Base-by-base conservation (phyloP, 768 basidiomycete species). In the Peribolospora kevripleyi region DNA sequence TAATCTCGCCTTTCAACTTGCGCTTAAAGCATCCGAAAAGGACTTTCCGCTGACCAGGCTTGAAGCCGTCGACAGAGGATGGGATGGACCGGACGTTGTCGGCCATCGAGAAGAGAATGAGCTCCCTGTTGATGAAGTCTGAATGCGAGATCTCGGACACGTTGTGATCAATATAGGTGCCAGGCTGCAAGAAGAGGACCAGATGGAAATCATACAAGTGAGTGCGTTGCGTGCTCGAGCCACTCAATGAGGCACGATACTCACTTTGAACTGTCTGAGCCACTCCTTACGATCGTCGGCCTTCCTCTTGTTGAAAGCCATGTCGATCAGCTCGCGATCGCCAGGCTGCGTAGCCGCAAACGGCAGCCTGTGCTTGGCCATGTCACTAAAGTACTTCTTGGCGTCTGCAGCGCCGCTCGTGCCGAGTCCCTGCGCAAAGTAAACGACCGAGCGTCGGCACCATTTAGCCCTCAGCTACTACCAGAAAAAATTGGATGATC, bases 261-360 rank as follows among this genome's bases (percentile, higher is more conserved):
- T 55, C 62, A 82, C 87, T 73, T 76, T 86, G 71, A 87, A 91
- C 58, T 85, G 80, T 36, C 93, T 76, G 9, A 98, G 70, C 93
- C 93, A 98, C 55, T 98, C 93, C 67, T 98, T 97, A 53, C 93
- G 80, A 3, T 95, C 88, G 57, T 98, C 93, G 0, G 88, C 84
- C 65, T 91, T 95, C 74, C 95, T 97, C 77, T 97, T 98, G 72
- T 86, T 95, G 73, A 98, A 98, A 0, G 93, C 93, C 55, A 98
- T 79, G 46, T 98, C 93, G 57, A 98, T 91, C 42, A 95, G 74
- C 6, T 79, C 80, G 48, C 77, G 78, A 61, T 97, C 93, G 3
- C 80, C 87, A 0, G 80, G 75, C 63, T 82, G 77, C 3, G 78
- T 79, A 3, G 78, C 69, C 3, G 82, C 75, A 69, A 98, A 97